These are phyloP conservation scores for Malassezia restricta DNA, from an alignment of 1,284 basidiomycete species.

Conservation along the genomic window DNA sequence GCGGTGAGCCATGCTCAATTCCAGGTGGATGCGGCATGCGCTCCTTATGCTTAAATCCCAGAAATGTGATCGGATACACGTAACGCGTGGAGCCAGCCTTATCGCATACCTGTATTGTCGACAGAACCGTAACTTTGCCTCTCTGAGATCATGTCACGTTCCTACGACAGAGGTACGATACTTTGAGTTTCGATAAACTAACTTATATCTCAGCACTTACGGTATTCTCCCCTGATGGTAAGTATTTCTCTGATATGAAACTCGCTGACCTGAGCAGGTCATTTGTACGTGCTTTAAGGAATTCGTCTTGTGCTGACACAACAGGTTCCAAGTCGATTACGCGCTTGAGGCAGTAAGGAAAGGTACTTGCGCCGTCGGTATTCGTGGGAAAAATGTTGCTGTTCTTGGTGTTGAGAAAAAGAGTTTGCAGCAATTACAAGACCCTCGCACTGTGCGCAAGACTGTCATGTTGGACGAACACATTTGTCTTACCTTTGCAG, in stretches of 20 bases:
- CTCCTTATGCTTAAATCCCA: not conserved
- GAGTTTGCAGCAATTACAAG: conserved; percentile 89
- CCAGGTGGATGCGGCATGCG: too few species aligned
- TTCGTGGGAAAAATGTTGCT: conserved; percentile 84
- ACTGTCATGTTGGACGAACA: conserved; percentile 98
- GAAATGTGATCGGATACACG: conserved; percentile 8
- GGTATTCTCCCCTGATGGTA: conserved; percentile 83
- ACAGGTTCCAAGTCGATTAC: conserved; percentile 72
- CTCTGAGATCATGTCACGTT: conserved; percentile 17
- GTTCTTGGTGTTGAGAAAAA: conserved; percentile 99
- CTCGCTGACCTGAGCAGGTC: conserved; percentile 13
- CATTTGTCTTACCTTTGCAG: conserved; percentile 91
- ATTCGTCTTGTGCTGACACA: not conserved
- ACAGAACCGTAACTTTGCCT: not conserved
- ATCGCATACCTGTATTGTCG: not conserved
- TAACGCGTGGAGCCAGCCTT: not conserved
- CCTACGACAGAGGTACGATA: conserved; percentile 32
- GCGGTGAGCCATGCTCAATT: too few species aligned
- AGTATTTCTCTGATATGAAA: conserved; percentile 17
- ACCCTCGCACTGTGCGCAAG: conserved; percentile 91
- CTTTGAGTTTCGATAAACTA: not conserved
- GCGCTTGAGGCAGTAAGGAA: conserved; percentile 90
- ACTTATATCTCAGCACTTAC: conserved; percentile 57
- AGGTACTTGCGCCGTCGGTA: conserved; percentile 94
- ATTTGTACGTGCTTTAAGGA: conserved; percentile 9